These are phyloP conservation scores for Solanum habrochaites DNA, from an alignment of 257 asterid species.

Conservation along the genomic window DNA sequence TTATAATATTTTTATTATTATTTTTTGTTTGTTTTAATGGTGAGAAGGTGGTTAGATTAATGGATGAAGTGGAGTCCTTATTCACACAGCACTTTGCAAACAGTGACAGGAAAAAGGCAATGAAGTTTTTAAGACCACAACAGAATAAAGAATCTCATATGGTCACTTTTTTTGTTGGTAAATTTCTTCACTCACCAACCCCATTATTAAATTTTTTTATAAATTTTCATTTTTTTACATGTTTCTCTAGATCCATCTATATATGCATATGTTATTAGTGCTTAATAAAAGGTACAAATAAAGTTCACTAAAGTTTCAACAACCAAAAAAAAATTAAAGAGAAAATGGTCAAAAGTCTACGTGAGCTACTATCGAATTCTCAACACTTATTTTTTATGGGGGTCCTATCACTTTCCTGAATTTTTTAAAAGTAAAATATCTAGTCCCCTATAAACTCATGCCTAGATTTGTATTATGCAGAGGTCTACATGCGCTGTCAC, in stretches of 20 bases:
- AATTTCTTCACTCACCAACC: not conserved
- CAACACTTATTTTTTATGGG: too few relatives aligned
- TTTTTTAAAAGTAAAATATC: too few relatives aligned
- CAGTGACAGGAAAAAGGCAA: conserved; percentile 80
- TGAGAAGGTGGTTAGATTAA: conserved; percentile 72
- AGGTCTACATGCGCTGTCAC: too few relatives aligned
- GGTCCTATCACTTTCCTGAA: too few relatives aligned
- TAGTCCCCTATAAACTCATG: fast-evolving
- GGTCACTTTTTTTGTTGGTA: conserved; percentile 91
- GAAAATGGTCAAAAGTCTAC: too few relatives aligned
- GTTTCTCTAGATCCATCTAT: not conserved
- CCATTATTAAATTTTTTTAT: too few relatives aligned
- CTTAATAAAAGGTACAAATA: not conserved
- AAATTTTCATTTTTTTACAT: not conserved
- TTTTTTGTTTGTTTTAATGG: not conserved
- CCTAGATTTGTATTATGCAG: too few relatives aligned
- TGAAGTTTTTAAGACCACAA: conserved; percentile 87
- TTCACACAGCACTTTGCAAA: conserved; percentile 92
- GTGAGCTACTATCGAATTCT: too few relatives aligned
- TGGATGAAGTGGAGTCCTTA: conserved; percentile 97
- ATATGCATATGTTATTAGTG: not conserved
- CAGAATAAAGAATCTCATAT: conserved; percentile 76
- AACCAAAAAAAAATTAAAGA: too few relatives aligned
- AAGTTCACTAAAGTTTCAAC: not conserved
- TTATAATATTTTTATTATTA: not conserved